phyloP scores from a whole-genome alignment of 345 rosid genomes.

The Balakata baccata region DNA sequence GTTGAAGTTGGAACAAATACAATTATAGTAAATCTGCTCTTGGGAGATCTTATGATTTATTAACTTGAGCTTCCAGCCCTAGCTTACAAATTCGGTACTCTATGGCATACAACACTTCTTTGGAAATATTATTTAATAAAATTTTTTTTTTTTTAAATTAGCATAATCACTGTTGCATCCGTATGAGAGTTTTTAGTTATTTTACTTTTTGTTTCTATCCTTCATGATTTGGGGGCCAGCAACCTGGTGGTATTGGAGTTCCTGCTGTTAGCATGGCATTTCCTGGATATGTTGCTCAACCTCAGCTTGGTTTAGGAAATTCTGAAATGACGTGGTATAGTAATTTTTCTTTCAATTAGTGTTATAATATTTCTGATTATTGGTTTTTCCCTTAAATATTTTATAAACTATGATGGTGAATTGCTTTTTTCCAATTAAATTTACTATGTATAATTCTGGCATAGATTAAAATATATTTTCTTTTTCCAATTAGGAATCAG shows the following conservation, averaged over 20 bases:
- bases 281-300: constrained; percentile 80
- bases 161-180: neutral
- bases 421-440: neutral
- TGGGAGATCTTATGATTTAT: neutral
- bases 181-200: neutral
- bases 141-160: neutral
- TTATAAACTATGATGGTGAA: neutral
- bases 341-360: neutral
- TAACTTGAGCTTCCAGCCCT: neutral
- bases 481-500: constrained; percentile 37
- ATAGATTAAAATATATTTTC: neutral
- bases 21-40: neutral
- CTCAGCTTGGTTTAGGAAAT: constrained; percentile 80
- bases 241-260: constrained; percentile 75
- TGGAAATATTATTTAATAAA: neutral
- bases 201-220: neutral
- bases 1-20: neutral
- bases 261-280: constrained; percentile 95
- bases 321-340: constrained; percentile 93
- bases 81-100: no score
- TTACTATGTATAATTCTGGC: neutral
- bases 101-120: neutral
- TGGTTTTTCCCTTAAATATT: neutral
- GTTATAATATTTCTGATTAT: neutral
- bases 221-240: constrained; percentile 52